Evolutionary conservation across 257 asterid species (phyloP), one percentile per base, ranked within the genome.

Genomic region (Jaltomata sinuosa): DNA sequence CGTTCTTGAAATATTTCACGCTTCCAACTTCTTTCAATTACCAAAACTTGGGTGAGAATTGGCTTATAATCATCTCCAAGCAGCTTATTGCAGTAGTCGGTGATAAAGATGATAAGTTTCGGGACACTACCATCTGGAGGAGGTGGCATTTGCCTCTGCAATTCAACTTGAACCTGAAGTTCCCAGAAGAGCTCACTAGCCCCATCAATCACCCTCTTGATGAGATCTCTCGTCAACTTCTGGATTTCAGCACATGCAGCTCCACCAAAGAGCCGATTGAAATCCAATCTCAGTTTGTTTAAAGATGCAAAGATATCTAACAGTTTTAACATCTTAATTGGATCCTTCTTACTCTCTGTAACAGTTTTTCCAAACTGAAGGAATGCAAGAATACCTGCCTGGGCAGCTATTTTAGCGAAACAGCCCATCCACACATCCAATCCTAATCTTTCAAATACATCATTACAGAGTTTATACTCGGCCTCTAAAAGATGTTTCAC

Each of bases 131-230:
- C 95, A 86, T 94, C 99, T 8, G 57, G 49, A 65, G 99, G 98
- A 16, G 99, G 99, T 25, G 96, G 91, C 14, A 92, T 87, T 38
- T 92, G 93, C 81, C 98, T 84, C 84, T 96, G 99, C 87, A 94
- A 89, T 83, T 96, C 99, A 29, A 94, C 98, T 84, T 96, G 99
- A 81, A 93, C 90, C 64, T 88, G 86, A 83, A 96, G 97, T 90
- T 96, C 98, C 98, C 97, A 94, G 90, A 94, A 96, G 79, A 96
- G 94, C 81, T 92, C 96, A 19, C 94, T 93, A 42, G 97, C 92
- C 27, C 98, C 98, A 87, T 88, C 95, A 38, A 94, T 92, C 83
- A 96, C 91, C 80, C 94, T 89, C 91, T 88, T 91, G 88, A 96
- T 93, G 65, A 96, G 89, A 88, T 93, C 98, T 92, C 98, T 84